A percentile compares a stretch with the other conserved stretches of the same genome.
These are phyloP conservation scores for Crithidia expoeki DNA, from an alignment of 208 protist genomes.

Conservation along the genomic window DNA sequence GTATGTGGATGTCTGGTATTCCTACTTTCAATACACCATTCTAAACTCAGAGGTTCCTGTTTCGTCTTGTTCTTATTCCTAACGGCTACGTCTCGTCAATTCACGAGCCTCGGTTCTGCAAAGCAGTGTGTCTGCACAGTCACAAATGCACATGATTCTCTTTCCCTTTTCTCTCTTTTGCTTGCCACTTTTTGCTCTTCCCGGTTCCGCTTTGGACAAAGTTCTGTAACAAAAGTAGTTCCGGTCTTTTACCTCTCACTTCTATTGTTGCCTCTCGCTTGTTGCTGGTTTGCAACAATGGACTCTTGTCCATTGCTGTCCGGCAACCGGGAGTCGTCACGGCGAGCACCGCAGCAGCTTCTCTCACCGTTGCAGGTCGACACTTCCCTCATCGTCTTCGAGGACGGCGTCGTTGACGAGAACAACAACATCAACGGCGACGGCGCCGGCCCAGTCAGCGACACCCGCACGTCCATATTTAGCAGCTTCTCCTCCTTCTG, in stretches of 20 bases:
- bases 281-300: not conserved
- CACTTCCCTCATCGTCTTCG: not conserved
- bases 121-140: no score
- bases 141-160: not conserved
- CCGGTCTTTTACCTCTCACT: not conserved
- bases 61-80: no score
- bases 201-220: no score
- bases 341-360: slow-evolving; percentile 3
- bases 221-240: no score
- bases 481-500: slow-evolving; percentile 24
- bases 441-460: slow-evolving; percentile 7
- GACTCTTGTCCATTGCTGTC: slow-evolving; percentile 19
- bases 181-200: not conserved
- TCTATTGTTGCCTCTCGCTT: not conserved
- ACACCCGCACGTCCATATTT: slow-evolving; percentile 22
- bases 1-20: no score
- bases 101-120: no score
- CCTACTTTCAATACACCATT: no score
- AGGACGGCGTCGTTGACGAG: slow-evolving; percentile 11
- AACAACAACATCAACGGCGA: not conserved
- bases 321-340: slow-evolving; percentile 5
- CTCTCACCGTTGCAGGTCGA: not conserved
- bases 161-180: not conserved
- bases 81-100: no score
- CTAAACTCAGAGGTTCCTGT: no score